Percentiles rank a stretch among this genome's conserved stretches.
phyloP scores from a whole-genome alignment of 2,329 filamentous ascomycete species.

The Clarireedia sp. region DNA sequence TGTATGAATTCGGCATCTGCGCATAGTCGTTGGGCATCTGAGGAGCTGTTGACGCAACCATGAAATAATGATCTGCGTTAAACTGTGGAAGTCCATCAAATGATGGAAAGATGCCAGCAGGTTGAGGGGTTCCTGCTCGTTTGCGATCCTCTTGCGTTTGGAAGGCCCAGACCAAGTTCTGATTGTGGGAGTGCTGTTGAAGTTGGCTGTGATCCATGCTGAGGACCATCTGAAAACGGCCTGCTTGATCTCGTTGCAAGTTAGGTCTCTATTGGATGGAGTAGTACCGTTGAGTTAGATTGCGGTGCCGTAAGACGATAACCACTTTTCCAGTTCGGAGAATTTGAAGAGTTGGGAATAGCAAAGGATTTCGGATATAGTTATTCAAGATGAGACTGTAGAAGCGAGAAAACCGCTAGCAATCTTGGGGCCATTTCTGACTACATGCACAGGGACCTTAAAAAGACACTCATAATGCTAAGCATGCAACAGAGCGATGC shows the following conservation, averaged over 20 bases:
- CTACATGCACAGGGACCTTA: conserved; percentile 11
- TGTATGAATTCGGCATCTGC: conserved; percentile 18
- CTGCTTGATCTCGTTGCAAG: conserved; percentile 9
- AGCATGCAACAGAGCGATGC: conserved; percentile 26
- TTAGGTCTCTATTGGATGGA: conserved; percentile 22
- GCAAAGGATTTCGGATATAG: conserved; percentile 26
- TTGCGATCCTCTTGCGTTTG: conserved; percentile 14
- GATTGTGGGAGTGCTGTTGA: conserved; percentile 16
- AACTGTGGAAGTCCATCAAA: conserved; percentile 23
- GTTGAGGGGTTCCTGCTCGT: conserved; percentile 13
- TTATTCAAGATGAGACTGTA: conserved; percentile 23
- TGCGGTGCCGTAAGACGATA: conserved; percentile 24
- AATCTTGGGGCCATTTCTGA: conserved; percentile 9
- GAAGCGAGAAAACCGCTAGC: neutral
- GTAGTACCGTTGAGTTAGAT: conserved; percentile 20
- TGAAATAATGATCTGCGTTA: conserved; percentile 19
- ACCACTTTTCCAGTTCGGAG: conserved; percentile 22
- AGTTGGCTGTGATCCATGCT: conserved; percentile 24
- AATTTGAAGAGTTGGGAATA: conserved; percentile 25
- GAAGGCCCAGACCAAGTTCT: conserved; percentile 13
- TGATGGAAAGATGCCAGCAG: conserved; percentile 15
- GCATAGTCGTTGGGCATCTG: conserved; percentile 12
- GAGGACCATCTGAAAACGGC: conserved; percentile 17
- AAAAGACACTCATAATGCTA: conserved; percentile 19
- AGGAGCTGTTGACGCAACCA: conserved; percentile 14